Percentiles rank a stretch among this genome's conserved stretches.
Evolutionary conservation across 805 yeast species (phyloP).

Genomic region (Kluyveromyces lactis): DNA sequence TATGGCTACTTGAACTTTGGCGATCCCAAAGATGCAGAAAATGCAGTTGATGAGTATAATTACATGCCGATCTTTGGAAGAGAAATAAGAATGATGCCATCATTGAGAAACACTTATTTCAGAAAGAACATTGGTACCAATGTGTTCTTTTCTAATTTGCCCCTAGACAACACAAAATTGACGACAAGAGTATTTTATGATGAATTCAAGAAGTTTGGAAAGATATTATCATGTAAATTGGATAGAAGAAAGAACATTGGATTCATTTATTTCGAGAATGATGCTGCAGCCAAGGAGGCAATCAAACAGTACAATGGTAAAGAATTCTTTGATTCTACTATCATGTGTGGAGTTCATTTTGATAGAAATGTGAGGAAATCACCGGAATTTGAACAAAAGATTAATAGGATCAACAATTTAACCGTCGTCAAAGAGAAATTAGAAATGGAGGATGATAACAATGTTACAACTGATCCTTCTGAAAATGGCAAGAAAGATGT

Average conservation of each 20-base stretch:
- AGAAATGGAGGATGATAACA: slow-evolving; percentile 7
- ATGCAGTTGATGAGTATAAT: slow-evolving; percentile 51
- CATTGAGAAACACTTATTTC: slow-evolving; percentile 35
- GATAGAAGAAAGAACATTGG: slow-evolving; percentile 33
- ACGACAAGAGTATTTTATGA: slow-evolving; percentile 42
- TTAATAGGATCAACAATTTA: slow-evolving; percentile 14
- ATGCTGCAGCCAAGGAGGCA: slow-evolving; percentile 28
- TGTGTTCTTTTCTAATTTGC: slow-evolving; percentile 41
- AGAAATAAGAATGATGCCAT: slow-evolving; percentile 50
- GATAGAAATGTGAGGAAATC: slow-evolving; percentile 27
- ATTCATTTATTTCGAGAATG: slow-evolving; percentile 32
- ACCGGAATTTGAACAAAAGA: slow-evolving; percentile 27
- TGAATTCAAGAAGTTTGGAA: slow-evolving; percentile 40
- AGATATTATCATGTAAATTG: slow-evolving; percentile 35
- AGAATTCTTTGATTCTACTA: slow-evolving; percentile 22
- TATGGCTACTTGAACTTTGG: slow-evolving; percentile 67
- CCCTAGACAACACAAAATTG: slow-evolving; percentile 22
- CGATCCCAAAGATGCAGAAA: slow-evolving; percentile 40
- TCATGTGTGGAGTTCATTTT: slow-evolving; percentile 36
- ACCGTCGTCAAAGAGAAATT: slow-evolving; percentile 12
- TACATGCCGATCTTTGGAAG: slow-evolving; percentile 33
- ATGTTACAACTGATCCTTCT: background rate
- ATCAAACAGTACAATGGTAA: slow-evolving; percentile 27
- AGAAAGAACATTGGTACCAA: slow-evolving; percentile 42
- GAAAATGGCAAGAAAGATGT: too few species aligned